These are phyloP conservation scores for Chenopodium quinoa DNA, from an alignment of 148 eudicot genomes.

Conservation along the genomic window DNA sequence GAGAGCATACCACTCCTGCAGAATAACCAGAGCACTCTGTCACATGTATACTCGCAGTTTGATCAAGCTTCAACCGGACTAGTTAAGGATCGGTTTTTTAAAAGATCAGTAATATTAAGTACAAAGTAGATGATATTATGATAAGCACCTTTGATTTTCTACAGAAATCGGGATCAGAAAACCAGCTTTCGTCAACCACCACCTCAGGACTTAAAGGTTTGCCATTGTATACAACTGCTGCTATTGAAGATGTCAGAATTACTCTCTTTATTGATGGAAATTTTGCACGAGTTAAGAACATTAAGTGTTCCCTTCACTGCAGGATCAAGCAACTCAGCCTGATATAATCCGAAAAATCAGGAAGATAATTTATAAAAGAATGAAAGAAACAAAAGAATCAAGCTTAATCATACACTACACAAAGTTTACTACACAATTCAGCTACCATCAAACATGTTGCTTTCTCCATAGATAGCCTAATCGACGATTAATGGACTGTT, in stretches of 20 bases:
- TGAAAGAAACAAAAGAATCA: neutral
- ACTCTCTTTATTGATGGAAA: slow-evolving; percentile 44
- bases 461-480: no score
- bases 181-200: slow-evolving; percentile 58
- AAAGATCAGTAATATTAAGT: neutral
- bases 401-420: neutral
- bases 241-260: slow-evolving; percentile 60
- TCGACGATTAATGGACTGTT: neutral
- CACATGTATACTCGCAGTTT: neutral
- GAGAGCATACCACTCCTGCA: slow-evolving; percentile 42
- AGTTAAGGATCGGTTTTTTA: no score
- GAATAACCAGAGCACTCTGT: neutral
- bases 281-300: slow-evolving; percentile 50
- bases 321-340: slow-evolving; percentile 66
- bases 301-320: slow-evolving; percentile 71
- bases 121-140: neutral
- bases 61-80: no score
- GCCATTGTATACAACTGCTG: slow-evolving; percentile 36
- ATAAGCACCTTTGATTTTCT: slow-evolving; percentile 31
- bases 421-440: neutral
- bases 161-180: slow-evolving; percentile 38
- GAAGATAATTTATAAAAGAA: neutral
- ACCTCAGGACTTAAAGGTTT: slow-evolving; percentile 45
- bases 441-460: neutral
- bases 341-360: slow-evolving; percentile 24